A percentile compares a stretch with the other conserved stretches of the same genome.
These are phyloP conservation scores for Hypomyces rosellus DNA, from an alignment of 2,329 filamentous ascomycete species.

Conservation along the genomic window DNA sequence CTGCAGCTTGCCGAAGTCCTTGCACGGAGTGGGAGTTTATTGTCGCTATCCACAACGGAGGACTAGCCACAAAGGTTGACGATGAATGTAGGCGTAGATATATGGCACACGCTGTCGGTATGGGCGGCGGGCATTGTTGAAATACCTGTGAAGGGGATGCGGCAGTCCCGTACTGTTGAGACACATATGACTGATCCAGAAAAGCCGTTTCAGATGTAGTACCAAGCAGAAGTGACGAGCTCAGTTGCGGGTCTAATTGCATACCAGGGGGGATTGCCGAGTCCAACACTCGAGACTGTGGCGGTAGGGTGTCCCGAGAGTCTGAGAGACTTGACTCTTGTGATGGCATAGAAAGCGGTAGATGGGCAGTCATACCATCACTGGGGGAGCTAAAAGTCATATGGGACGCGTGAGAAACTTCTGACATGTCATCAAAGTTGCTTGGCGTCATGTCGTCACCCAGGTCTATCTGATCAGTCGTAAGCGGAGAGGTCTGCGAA, in stretches of 20 bases:
- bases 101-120: conserved; percentile 42
- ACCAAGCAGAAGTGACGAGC: conserved; percentile 32
- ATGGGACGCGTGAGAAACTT: conserved; percentile 18
- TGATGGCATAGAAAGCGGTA: conserved; percentile 18
- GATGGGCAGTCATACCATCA: conserved; percentile 15
- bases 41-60: conserved; percentile 60
- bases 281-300: conserved; percentile 19
- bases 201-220: conserved; percentile 33
- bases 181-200: conserved; percentile 26
- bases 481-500: conserved; percentile 11
- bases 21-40: conserved; percentile 51
- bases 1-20: conserved; percentile 57
- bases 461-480: conserved; percentile 14
- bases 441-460: conserved; percentile 15
- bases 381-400: conserved; percentile 19
- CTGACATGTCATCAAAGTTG: conserved; percentile 20
- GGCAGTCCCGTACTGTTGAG: conserved; percentile 22
- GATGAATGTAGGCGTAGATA: conserved; percentile 64
- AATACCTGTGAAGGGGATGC: conserved; percentile 19
- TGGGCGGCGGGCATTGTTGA: conserved; percentile 15
- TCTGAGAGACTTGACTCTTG: conserved; percentile 15
- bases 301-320: conserved; percentile 15
- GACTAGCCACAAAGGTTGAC: conserved; percentile 47
- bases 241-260: conserved; percentile 30
- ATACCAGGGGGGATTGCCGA: conserved; percentile 19